Base-by-base conservation (phyloP, 2,329 filamentous ascomycete species). In the Aspergillus sp. region DNA sequence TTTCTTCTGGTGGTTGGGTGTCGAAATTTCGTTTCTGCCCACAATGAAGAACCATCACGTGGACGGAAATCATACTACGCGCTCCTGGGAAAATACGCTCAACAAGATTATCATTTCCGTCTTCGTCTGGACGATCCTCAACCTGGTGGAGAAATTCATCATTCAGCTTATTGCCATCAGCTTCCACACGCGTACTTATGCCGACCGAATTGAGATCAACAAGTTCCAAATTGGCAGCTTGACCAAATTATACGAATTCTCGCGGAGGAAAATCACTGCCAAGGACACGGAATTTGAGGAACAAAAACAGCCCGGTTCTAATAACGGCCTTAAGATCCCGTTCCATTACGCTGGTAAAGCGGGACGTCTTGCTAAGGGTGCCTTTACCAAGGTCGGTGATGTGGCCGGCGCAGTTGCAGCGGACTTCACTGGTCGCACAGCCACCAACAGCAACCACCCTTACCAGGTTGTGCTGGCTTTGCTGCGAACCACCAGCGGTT, bases 151-250 rank as follows among this genome's bases (percentile, higher is more conserved):
- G 76, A 98, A 97, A 81, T 90, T 97, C 62, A 85, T 96, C 67
- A 96, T 97, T 58, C 93, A 97, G 72, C 89, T 96, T 78, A 96
- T 98, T 67, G 93, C 94, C 32, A 93, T 93, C 60, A 92, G 90
- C 63, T 98, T 98, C 77, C 94, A 98, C 74, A 82, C 91, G 60
- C 86, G 94, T 48, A 97, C 94, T 0, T 98, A 98, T 70, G 88
- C 91, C 23, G 91, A 94, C 68, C 84, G 94, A 15, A 97, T 97
- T 69, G 91, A 95, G 63, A 84, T 94, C 75, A 96, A 97, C 81
- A 96, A 96, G 73, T 92, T 93, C 65, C 91, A 96, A 71, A 92
- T 97, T 60, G 87, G 83, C 10, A 86, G 84, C 67, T 73, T 89
- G 66, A 82, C 83, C 6, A 89, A 89, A 72, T 75, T 90, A 7